These are phyloP conservation scores for Sclerotinia borealis DNA, from an alignment of 2,329 filamentous ascomycete species.

Conservation along the genomic window DNA sequence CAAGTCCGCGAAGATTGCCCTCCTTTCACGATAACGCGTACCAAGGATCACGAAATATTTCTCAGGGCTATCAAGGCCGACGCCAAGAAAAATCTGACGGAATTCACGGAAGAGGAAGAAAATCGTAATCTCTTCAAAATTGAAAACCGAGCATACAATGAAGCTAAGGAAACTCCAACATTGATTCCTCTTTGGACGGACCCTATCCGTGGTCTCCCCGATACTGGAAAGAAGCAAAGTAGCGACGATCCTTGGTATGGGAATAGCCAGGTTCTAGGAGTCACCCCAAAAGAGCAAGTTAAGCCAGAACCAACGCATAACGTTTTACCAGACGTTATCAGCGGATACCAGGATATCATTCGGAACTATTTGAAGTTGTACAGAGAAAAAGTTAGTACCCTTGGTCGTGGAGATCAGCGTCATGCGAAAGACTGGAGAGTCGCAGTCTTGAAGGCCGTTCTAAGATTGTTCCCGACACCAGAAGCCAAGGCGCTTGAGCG, in stretches of 20 bases:
- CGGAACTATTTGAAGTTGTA: background rate
- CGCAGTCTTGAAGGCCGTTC: background rate
- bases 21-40: slow-evolving; percentile 22
- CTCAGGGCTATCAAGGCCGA: slow-evolving; percentile 18
- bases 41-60: slow-evolving; percentile 21
- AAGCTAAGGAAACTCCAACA: slow-evolving; percentile 21
- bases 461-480: background rate
- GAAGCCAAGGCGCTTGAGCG: background rate
- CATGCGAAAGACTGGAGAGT: background rate
- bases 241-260: slow-evolving; percentile 1
- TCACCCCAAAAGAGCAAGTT: background rate
- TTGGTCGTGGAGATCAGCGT: background rate
- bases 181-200: slow-evolving; percentile 28
- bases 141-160: slow-evolving; percentile 24
- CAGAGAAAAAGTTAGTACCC: background rate
- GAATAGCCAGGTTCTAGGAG: background rate
- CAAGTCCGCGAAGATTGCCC: slow-evolving; percentile 24
- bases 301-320: background rate
- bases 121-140: slow-evolving; percentile 20
- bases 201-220: slow-evolving; percentile 21
- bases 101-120: slow-evolving; percentile 19
- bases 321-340: background rate
- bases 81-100: slow-evolving; percentile 1
- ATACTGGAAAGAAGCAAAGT: slow-evolving; percentile 11
- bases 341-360: background rate